Base-by-base conservation (phyloP, 768 basidiomycete genomes). In the Lentinula aciculospora region DNA sequence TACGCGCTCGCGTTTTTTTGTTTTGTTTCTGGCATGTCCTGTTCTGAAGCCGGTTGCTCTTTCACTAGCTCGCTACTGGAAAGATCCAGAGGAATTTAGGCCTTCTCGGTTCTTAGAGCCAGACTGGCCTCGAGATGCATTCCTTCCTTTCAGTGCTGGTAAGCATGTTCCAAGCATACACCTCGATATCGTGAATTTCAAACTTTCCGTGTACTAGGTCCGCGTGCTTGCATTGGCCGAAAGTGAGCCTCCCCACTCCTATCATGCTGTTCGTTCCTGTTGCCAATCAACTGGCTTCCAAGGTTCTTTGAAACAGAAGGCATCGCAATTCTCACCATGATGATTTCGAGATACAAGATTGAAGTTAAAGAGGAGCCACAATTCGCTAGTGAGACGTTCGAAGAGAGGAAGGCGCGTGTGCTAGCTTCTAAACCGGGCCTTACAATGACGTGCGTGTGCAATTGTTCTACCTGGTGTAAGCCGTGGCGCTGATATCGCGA, bases 231-330 rank as follows among this genome's bases (percentile, higher is more conserved):
- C 63, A 62, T 80, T 23, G 79, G 78, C 42, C 68, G 76, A 57
- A 74, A 72, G 77, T 77, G 65, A 19, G 62, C 7, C 5, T 42
- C 19, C 4, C 21, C 50, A 19, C 15, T n/a, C 28, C n/a, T n/a
- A n/a, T 12, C n/a, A 19, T 42, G 17, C 17, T 56, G 21, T 32
- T 48, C 6, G 8, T 44, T 29, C 17, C n/a, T n/a, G n/a, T 27
- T 12, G 12, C 36, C 21, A n/a, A 21, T 36, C 53, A 39, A n/a
- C 2, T 39, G 34, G 10, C 9, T 19, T 53, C 19, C 32, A 53
- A 80, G 77, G 62, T 81, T 81, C 63, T 74, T 72, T n/a, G 81
- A 83, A 66, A 79, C 77, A 1, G 79, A 81, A 65, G 78, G 71
- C 27, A 70, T 81, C 46, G 81, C 77, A 4, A 74, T 77, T 39